These are phyloP conservation scores for Paramecium octaurelia DNA, from an alignment of 73 alveolate genomes.

Conservation along the genomic window DNA sequence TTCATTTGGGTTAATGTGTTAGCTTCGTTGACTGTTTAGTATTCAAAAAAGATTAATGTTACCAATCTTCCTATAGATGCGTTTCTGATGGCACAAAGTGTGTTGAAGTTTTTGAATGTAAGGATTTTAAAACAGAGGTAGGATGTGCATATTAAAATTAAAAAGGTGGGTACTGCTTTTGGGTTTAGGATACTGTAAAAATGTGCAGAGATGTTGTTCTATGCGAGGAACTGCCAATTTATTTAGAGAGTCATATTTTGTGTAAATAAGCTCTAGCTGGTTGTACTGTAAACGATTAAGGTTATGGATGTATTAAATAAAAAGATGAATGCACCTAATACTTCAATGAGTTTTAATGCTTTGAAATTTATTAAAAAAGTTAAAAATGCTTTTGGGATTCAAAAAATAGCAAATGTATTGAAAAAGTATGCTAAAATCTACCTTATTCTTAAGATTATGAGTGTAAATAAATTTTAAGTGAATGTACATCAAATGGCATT, in stretches of 20 bases:
- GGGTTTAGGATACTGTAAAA: background rate
- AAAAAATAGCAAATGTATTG: background rate
- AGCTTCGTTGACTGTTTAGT: background rate
- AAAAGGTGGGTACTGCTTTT: background rate
- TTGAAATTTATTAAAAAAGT: background rate
- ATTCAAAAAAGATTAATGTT: background rate
- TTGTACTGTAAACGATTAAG: background rate
- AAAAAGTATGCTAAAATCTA: background rate
- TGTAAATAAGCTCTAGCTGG: background rate
- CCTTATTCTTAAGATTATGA: background rate
- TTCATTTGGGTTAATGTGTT: background rate
- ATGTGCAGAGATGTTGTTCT: background rate
- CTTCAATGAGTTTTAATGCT: background rate
- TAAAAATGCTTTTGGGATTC: background rate
- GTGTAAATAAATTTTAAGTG: background rate
- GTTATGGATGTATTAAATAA: background rate
- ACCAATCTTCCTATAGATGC: background rate
- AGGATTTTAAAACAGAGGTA: background rate
- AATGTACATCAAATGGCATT: background rate
- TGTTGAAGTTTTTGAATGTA: background rate
- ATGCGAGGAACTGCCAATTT: background rate
- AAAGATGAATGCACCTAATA: background rate
- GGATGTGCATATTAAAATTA: background rate
- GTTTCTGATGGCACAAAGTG: background rate
- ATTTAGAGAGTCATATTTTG: background rate